phyloP scores from a whole-genome alignment of 1,284 basidiomycete genomes.

The Cutaneotrichosporon dermatis region DNA sequence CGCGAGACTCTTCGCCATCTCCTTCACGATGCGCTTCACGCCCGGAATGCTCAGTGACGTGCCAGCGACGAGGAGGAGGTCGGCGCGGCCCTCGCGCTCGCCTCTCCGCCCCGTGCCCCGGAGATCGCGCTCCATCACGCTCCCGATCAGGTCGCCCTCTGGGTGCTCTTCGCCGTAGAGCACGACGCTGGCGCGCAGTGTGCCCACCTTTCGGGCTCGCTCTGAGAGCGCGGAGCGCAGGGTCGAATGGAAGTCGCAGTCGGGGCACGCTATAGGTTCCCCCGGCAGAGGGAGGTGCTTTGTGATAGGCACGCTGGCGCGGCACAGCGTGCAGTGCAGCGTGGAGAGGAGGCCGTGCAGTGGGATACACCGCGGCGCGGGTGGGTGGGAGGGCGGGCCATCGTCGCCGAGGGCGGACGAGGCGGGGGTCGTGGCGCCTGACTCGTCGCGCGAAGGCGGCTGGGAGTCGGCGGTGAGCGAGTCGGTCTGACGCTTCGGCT shows the following conservation, averaged over 20 bases:
- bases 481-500: too few relatives aligned
- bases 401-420: not conserved
- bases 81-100: conserved; percentile 48
- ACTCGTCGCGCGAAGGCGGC: not conserved
- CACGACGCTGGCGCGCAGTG: conserved; percentile 79
- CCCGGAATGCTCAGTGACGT: conserved; percentile 86
- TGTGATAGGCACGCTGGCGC: conserved; percentile 62
- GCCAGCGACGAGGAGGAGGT: conserved; percentile 83
- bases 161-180: conserved; percentile 86
- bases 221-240: conserved; percentile 71
- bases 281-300: conserved; percentile 56
- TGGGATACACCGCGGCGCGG: conserved; percentile 71
- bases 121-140: conserved; percentile 69
- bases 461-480: not conserved
- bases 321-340: conserved; percentile 77
- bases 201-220: conserved; percentile 73
- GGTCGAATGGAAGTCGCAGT: conserved; percentile 66
- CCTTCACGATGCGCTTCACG: conserved; percentile 85
- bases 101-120: conserved; percentile 54
- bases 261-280: conserved; percentile 68
- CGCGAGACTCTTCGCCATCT: conserved; percentile 77
- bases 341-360: conserved; percentile 79
- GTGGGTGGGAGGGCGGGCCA: conserved; percentile 12
- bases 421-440: not conserved
- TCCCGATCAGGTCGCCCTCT: conserved; percentile 80